Conservation (phyloP, 1,284 basidiomycete species). For the Sporisorium iseilematis-ciliati region DNA sequence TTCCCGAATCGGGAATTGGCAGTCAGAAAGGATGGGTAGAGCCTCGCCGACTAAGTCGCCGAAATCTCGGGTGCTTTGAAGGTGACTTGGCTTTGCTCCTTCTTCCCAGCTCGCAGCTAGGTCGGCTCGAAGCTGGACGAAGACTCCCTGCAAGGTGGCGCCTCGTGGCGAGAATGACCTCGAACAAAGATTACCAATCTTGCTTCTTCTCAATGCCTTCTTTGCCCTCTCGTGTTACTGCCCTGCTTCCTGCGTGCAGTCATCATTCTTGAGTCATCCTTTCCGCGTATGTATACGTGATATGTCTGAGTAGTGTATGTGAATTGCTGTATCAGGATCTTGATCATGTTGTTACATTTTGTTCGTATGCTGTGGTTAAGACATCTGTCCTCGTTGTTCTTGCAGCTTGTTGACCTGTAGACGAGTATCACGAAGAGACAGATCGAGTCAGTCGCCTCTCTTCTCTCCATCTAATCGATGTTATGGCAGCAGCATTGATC, state of each 20-base stretch:
- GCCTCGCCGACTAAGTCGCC: neutral
- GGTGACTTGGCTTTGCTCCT: neutral
- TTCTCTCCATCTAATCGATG: neutral
- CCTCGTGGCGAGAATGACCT: neutral
- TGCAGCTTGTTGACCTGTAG: conserved; percentile 79
- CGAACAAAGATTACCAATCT: neutral
- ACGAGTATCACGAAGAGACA: neutral
- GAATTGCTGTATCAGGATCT: conserved; percentile 14
- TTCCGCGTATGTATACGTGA: neutral
- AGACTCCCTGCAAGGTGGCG: neutral
- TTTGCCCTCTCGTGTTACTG: neutral
- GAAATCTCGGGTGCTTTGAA: neutral
- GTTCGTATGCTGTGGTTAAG: conserved; percentile 2
- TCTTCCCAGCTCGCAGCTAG: neutral
- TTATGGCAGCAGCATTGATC: neutral
- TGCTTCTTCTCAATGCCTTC: neutral
- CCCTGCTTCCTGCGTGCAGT: neutral
- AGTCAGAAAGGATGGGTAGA: neutral
- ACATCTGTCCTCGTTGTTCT: conserved; percentile 64
- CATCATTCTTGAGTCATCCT: too few species aligned
- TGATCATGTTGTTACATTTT: conserved; percentile 27
- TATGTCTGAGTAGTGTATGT: conserved; percentile 6
- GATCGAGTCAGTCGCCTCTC: neutral
- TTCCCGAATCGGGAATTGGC: neutral
- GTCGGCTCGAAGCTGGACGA: neutral